Percentiles rank a stretch among this genome's conserved stretches.
Conservation (phyloP, 225 moss, liverwort and hornwort genomes). For the Takakia lepidozioides region DNA sequence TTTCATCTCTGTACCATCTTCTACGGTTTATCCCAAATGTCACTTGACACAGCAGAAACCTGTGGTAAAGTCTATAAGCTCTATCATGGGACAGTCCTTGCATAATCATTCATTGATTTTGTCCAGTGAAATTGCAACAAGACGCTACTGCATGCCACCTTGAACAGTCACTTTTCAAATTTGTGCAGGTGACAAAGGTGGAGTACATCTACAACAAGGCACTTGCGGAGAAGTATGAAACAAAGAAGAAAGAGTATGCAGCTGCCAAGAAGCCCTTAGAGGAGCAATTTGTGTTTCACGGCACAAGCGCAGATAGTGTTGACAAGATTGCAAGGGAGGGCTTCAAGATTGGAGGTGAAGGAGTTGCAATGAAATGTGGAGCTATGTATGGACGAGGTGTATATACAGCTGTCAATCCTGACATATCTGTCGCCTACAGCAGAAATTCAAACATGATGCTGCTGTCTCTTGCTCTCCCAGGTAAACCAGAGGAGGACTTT, state of each 20-base stretch:
- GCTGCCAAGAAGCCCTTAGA: too few relatives aligned
- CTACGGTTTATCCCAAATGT: not conserved
- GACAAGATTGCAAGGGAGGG: constrained; percentile 24
- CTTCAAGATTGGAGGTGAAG: constrained; percentile 35
- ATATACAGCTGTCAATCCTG: constrained; percentile 36
- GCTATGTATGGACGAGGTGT: constrained; percentile 14
- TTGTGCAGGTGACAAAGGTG: constrained; percentile 21
- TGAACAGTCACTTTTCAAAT: not conserved
- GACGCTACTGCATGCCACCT: too few relatives aligned
- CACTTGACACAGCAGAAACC: not conserved
- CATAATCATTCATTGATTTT: too few relatives aligned
- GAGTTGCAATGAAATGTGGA: constrained; percentile 12
- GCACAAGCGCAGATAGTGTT: constrained; percentile 10
- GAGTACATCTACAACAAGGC: constrained; percentile 8
- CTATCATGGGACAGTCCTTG: too few relatives aligned
- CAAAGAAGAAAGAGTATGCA: constrained; percentile 11
- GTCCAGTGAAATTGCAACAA: too few relatives aligned
- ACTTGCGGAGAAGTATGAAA: constrained; percentile 7
- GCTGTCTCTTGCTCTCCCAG: constrained; percentile 18
- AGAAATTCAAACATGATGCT: constrained; percentile 16
- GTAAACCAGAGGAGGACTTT: not conserved
- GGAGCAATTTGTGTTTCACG: constrained; percentile 20
- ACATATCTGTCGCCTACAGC: constrained; percentile 13
- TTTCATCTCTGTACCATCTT: not conserved
- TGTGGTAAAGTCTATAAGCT: not conserved